Evolutionary conservation across 140 eudicot species (phyloP).

Genomic region (Flaveria floridana): DNA sequence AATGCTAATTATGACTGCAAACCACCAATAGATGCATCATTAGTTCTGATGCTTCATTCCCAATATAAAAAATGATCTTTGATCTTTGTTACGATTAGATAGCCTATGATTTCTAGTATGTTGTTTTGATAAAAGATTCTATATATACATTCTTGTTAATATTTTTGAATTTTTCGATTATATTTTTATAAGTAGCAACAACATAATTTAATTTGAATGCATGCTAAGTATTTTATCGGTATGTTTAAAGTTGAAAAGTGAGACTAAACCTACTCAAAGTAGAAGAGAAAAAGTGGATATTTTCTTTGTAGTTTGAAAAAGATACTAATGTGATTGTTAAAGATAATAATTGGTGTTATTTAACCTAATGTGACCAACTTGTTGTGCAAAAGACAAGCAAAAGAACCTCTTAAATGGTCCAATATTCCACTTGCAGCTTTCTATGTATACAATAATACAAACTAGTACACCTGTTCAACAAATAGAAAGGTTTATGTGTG

Average conservation of each 20-base stretch:
- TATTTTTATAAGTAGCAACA: no score
- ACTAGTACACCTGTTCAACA: conserved; percentile 21
- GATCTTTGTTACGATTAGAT: no score
- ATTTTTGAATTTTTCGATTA: no score
- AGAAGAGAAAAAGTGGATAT: not conserved
- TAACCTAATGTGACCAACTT: conserved; percentile 38
- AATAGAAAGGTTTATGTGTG: conserved; percentile 22
- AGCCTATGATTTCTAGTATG: no score
- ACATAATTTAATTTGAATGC: no score
- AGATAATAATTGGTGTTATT: conserved; percentile 26
- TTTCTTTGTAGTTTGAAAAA: not conserved
- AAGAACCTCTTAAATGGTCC: conserved; percentile 15
- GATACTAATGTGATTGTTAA: not conserved
- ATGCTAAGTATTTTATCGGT: not conserved
- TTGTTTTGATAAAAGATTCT: no score
- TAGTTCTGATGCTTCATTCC: no score
- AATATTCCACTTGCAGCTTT: conserved; percentile 24
- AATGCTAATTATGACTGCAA: no score
- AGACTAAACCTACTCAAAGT: not conserved
- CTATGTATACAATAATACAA: conserved; percentile 14
- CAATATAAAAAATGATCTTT: no score
- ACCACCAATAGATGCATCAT: no score
- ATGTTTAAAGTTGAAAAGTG: not conserved
- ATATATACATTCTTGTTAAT: no score
- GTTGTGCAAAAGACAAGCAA: conserved; percentile 29